Conservation (phyloP, 768 basidiomycete species). For the Rhodotorula babjevae region DNA sequence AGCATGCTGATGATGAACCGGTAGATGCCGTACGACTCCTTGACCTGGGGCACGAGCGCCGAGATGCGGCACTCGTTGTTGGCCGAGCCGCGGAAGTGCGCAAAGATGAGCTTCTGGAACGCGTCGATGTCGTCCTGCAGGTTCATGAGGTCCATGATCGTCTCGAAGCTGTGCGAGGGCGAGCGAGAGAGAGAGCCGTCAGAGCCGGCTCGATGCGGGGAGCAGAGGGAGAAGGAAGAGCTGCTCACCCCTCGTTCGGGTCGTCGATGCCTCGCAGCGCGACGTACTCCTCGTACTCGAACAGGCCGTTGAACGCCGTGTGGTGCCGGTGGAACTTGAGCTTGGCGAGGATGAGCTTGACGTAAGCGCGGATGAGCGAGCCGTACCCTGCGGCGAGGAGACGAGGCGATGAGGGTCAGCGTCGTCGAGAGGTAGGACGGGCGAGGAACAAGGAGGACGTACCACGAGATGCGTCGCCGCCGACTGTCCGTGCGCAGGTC, state of each 20-base stretch:
- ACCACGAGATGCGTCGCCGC: constrained; percentile 74
- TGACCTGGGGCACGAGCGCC: constrained; percentile 88
- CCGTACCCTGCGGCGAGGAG: constrained; percentile 65
- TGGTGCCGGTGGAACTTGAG: constrained; percentile 90
- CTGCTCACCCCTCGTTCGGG: constrained; percentile 86
- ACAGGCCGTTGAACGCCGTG: constrained; percentile 96
- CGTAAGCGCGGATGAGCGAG: constrained; percentile 87
- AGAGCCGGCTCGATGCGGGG: neutral
- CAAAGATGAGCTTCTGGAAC: constrained; percentile 95
- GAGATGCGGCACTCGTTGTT: constrained; percentile 99
- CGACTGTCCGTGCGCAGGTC: constrained; percentile 86
- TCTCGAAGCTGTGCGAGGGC: constrained; percentile 69
- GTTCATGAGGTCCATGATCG: constrained; percentile 93
- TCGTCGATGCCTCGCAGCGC: constrained; percentile 95
- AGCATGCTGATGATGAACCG: constrained; percentile 98
- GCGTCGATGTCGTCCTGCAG: constrained; percentile 98
- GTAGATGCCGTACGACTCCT: constrained; percentile 99
- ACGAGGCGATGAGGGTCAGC: neutral
- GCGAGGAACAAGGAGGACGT: constrained; percentile 19
- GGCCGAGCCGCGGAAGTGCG: constrained; percentile 80
- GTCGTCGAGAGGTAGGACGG: neutral
- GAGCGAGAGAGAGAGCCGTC: neutral
- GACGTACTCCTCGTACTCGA: constrained; percentile 98
- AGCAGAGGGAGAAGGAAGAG: neutral
- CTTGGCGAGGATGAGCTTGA: constrained; percentile 90